phyloP scores from a whole-genome alignment of 176 grass and related monocot species.

The Avena eriantha region DNA sequence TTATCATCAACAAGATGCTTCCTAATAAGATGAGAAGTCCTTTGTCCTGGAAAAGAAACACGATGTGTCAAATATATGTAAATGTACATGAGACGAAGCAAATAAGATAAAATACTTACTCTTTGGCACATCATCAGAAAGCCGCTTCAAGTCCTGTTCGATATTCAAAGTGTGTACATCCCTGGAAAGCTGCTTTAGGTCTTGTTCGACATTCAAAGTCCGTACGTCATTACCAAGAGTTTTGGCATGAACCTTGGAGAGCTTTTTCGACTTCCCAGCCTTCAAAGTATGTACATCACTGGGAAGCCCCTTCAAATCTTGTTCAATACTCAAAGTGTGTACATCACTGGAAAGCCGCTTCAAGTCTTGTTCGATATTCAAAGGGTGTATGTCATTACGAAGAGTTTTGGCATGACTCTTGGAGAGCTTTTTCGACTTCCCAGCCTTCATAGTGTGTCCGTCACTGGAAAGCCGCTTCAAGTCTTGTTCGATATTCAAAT shows the following conservation, averaged over 20 bases:
- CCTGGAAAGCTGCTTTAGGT: constrained; percentile 44
- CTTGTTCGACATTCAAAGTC: constrained; percentile 40
- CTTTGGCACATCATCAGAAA: constrained; percentile 61
- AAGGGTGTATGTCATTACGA: constrained; percentile 34
- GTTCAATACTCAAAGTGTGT: constrained; percentile 32
- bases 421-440: constrained; percentile 6
- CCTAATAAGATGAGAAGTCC: constrained; percentile 56
- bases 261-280: too few species aligned
- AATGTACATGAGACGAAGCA: constrained; percentile 15
- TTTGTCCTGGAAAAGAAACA: constrained; percentile 56
- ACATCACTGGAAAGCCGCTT: constrained; percentile 48
- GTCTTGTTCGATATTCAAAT: constrained; percentile 46
- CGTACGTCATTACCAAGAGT: constrained; percentile 22
- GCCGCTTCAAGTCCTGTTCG: constrained; percentile 47
- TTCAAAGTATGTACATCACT: constrained; percentile 33
- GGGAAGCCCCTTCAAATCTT: constrained; percentile 45
- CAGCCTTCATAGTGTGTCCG: constrained; percentile 41
- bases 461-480: constrained; percentile 46
- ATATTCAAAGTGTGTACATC: constrained; percentile 39
- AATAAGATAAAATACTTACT: constrained; percentile 55
- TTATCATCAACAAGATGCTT: constrained; percentile 52
- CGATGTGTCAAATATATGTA: constrained; percentile 24
- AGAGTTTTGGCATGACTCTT: constrained; percentile 47
- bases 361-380: constrained; percentile 42
- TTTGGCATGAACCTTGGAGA: constrained; percentile 45